A percentile compares a stretch with the other conserved stretches of the same genome.
Conservation (phyloP, 2,329 filamentous ascomycete genomes). For the Sarocladium strictum region DNA sequence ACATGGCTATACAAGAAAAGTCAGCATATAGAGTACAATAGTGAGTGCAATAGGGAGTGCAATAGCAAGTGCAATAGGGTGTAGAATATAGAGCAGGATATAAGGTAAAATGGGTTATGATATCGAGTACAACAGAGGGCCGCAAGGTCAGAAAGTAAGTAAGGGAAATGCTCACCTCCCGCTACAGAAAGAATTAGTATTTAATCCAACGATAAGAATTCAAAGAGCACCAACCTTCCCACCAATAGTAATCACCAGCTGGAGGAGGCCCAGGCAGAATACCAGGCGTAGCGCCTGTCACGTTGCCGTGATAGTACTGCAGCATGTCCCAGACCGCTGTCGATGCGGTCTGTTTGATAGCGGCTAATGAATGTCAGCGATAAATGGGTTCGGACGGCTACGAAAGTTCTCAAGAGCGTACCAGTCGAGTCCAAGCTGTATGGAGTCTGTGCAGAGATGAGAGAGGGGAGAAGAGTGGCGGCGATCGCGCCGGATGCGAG, state of each 20-base stretch:
- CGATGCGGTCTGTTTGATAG: slow-evolving; percentile 32
- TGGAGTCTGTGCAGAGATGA: slow-evolving; percentile 15
- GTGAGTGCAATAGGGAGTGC: too few relatives aligned
- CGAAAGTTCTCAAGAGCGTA: slow-evolving; percentile 10
- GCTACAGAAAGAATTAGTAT: too few relatives aligned
- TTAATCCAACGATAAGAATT: too few relatives aligned
- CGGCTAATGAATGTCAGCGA: slow-evolving; percentile 18
- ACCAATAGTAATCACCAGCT: slow-evolving; percentile 54
- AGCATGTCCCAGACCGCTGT: slow-evolving; percentile 38
- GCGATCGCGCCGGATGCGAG: neutral
- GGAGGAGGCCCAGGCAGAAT: slow-evolving; percentile 42
- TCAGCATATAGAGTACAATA: too few relatives aligned
- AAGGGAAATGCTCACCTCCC: neutral
- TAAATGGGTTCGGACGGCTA: neutral
- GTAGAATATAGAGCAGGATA: neutral
- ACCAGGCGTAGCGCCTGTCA: slow-evolving; percentile 38
- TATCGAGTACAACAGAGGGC: neutral
- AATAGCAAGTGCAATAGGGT: too few relatives aligned
- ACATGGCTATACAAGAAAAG: slow-evolving; percentile 17
- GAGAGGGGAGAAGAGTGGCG: neutral
- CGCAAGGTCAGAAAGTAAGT: neutral
- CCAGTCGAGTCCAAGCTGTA: slow-evolving; percentile 20
- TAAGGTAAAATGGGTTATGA: too few relatives aligned
- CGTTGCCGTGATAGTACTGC: slow-evolving; percentile 40
- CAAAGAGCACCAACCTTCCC: too few relatives aligned